Evolutionary conservation across 2,329 filamentous ascomycete genomes (phyloP).

Genomic region (Colletotrichum sp.): DNA sequence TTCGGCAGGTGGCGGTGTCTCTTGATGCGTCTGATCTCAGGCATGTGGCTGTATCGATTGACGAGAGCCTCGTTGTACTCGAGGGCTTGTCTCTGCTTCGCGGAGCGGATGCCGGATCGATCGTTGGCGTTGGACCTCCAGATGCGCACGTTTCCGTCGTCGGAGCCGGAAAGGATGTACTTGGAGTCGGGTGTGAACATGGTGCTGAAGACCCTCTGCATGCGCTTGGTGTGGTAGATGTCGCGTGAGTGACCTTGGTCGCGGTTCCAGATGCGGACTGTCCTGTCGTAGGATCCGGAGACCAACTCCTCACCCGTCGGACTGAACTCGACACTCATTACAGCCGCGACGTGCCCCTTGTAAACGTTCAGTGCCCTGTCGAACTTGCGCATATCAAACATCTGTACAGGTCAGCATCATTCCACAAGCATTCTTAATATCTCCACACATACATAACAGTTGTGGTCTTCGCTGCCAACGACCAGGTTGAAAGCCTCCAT

Average conservation of each 20-base stretch:
- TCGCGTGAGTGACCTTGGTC: constrained; percentile 85
- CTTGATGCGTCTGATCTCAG: constrained; percentile 89
- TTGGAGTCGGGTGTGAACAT: constrained; percentile 88
- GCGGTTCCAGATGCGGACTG: constrained; percentile 83
- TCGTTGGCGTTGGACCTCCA: constrained; percentile 90
- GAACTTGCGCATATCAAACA: constrained; percentile 95
- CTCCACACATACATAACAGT: constrained; percentile 55
- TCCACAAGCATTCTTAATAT: background rate
- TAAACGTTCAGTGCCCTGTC: constrained; percentile 87
- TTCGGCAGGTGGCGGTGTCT: constrained; percentile 91
- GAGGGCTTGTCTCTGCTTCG: constrained; percentile 83
- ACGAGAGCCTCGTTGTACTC: constrained; percentile 91
- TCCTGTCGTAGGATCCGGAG: constrained; percentile 84
- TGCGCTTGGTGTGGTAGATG: constrained; percentile 96
- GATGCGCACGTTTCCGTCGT: constrained; percentile 86
- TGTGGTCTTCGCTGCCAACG: constrained; percentile 93
- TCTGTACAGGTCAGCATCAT: background rate
- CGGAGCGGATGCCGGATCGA: constrained; percentile 83
- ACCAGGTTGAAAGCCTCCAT: constrained; percentile 98
- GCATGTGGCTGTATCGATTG: constrained; percentile 91
- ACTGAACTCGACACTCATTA: constrained; percentile 96
- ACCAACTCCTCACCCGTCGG: constrained; percentile 95
- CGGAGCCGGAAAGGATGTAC: constrained; percentile 88
- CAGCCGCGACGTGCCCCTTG: constrained; percentile 86
- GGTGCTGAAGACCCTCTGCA: constrained; percentile 91